These are phyloP conservation scores for Penicillium psychrosexuale DNA, from an alignment of 2,329 filamentous ascomycete species.

Conservation along the genomic window DNA sequence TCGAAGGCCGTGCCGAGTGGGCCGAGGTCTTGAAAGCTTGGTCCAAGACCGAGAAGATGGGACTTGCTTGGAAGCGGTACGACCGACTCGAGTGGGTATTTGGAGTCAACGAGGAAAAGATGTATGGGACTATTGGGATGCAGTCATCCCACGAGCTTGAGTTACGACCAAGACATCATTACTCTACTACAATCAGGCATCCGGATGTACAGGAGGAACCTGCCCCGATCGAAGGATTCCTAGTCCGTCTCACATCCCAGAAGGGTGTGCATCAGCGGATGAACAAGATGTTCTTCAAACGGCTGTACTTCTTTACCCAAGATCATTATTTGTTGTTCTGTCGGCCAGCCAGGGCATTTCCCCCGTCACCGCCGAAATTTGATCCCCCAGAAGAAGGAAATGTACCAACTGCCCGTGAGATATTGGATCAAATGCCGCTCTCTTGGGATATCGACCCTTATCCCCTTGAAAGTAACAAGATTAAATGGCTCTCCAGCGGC, in stretches of 20 bases:
- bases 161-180: constrained; percentile 63
- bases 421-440: constrained; percentile 57
- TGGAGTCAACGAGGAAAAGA: constrained; percentile 62
- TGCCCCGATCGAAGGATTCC: constrained; percentile 62
- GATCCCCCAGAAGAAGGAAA: constrained; percentile 42
- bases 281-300: constrained; percentile 62
- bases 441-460: constrained; percentile 63
- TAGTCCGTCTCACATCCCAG: constrained; percentile 63
- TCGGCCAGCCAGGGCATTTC: constrained; percentile 57
- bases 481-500: constrained; percentile 56
- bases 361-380: constrained; percentile 58
- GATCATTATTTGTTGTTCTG: constrained; percentile 63
- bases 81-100: constrained; percentile 67
- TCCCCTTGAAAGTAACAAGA: constrained; percentile 51
- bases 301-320: constrained; percentile 63
- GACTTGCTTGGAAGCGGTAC: constrained; percentile 66
- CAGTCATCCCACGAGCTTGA: constrained; percentile 64
- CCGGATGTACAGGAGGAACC: constrained; percentile 53
- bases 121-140: constrained; percentile 69
- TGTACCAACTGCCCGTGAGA: constrained; percentile 54
- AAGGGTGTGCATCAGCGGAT: constrained; percentile 57
- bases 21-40: constrained; percentile 57
- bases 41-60: constrained; percentile 58
- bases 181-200: constrained; percentile 51
- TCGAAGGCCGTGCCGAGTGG: constrained; percentile 58